phyloP scores from a whole-genome alignment of 2,329 filamentous ascomycete genomes.

The Fusarium marasasianum region DNA sequence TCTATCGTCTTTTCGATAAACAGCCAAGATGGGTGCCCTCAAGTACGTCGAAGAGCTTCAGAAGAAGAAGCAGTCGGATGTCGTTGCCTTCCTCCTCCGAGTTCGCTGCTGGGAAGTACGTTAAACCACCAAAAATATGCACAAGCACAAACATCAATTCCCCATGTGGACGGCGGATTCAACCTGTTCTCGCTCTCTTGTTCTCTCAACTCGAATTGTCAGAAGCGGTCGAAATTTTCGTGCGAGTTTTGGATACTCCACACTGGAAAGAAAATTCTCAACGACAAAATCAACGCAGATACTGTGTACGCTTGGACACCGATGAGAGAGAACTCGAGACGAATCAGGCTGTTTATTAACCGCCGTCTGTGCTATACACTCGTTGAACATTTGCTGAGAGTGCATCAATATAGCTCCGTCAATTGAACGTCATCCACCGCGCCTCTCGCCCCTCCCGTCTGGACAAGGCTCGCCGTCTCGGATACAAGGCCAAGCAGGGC shows the following conservation, averaged over 20 bases:
- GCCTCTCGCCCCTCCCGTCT: constrained; percentile 97
- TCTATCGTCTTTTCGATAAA: constrained; percentile 33
- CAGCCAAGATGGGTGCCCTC: constrained; percentile 95
- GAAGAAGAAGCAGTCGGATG: constrained; percentile 99
- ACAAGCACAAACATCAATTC: constrained; percentile 42
- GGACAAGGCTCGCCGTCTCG: constrained; percentile 99
- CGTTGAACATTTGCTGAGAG: constrained; percentile 99
- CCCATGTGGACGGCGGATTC: constrained; percentile 49
- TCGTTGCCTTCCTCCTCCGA: constrained; percentile 99
- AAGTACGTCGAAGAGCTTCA: constrained; percentile 99
- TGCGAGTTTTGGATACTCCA: constrained; percentile 19
- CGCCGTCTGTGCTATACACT: constrained; percentile 82
- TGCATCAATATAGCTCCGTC: constrained; percentile 99
- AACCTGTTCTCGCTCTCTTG: constrained; percentile 31
- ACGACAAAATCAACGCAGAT: background rate
- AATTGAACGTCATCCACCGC: constrained; percentile 99
- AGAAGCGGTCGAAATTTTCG: constrained; percentile 17
- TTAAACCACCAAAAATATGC: constrained; percentile 54
- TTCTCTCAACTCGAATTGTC: constrained; percentile 21
- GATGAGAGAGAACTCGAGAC: constrained; percentile 9
- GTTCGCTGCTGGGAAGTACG: constrained; percentile 99
- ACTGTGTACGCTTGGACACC: background rate
- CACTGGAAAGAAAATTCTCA: constrained; percentile 31
- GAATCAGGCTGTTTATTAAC: constrained; percentile 21
- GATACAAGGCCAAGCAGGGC: constrained; percentile 99